Base-by-base conservation (phyloP, 2,329 filamentous ascomycete genomes). In the Exophiala xenobiotica region DNA sequence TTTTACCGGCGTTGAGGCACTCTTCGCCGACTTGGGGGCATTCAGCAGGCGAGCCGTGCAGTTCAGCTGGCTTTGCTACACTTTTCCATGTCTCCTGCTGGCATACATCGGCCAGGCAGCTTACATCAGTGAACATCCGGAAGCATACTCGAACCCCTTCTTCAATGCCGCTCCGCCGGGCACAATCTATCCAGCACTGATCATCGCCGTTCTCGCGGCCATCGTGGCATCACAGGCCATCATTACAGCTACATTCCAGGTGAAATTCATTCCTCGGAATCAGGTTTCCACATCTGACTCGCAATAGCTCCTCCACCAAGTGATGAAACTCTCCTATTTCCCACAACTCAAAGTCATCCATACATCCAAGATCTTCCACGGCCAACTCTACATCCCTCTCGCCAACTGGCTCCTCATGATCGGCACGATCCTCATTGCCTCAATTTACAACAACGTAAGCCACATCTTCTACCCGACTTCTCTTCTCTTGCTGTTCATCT, bases 141-240 rank as follows among this genome's bases (percentile, higher is more conserved):
- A 78, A 8, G 82, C 84, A 3, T 87, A 81, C 67, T 74, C 78
- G 0, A 90, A 90, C 60, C 87, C 88, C 0, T 89, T 91, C 64
- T 91, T 87, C 70, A 80, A 86, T 57, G 78, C 81, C 0, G 81
- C 83, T 0, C 86, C 86, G 0, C 80, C 80, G 0, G 85, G 85
- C 3, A 83, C 80, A 63, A 73, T 90, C 18, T 87, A 86, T 61
- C 84, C 84, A 3, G 80, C 78, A 48, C 70, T 91, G 22, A 75
- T 90, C 2, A 70, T 90, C 41, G 85, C 86, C 0, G 77, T 90
- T 6, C 69, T 87, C 3, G 85, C 85, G 3, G 85, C 86, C 20
- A 81, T 90, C 59, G 86, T 91, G 8, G 87, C 87, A 0, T 87
- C 83, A 3, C 87, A 91, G 59, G 87, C 87, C 7, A 85, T 90